phyloP scores from a whole-genome alignment of 306 rosid species.

The Crotalaria pallida region DNA sequence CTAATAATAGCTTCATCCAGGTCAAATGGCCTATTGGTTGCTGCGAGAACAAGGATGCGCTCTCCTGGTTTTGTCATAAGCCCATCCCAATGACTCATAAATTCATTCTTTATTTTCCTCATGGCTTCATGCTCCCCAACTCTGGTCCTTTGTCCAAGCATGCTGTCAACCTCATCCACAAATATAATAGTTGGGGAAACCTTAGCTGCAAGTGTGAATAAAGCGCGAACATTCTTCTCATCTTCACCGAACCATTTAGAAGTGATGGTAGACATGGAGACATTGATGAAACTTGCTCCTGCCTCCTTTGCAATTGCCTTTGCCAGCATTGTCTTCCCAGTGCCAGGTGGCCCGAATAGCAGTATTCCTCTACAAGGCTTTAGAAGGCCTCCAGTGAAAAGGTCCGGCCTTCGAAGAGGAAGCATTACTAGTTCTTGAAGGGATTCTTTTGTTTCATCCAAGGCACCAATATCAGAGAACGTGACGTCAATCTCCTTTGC shows the following conservation, averaged over 20 bases:
- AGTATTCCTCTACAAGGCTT: constrained; percentile 95
- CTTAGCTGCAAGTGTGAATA: constrained; percentile 86
- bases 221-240: constrained; percentile 92
- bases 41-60: constrained; percentile 92
- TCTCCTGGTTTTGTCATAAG: constrained; percentile 73
- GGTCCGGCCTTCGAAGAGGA: constrained; percentile 89
- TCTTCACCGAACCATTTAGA: constrained; percentile 99
- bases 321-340: constrained; percentile 97
- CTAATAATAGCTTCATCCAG: constrained; percentile 96
- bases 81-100: constrained; percentile 95
- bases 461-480: constrained; percentile 85
- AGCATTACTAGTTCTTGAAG: constrained; percentile 99
- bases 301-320: constrained; percentile 98
- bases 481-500: constrained; percentile 73
- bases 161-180: constrained; percentile 98
- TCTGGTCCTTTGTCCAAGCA: constrained; percentile 95
- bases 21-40: constrained; percentile 95
- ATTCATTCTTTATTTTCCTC: constrained; percentile 97
- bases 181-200: constrained; percentile 95
- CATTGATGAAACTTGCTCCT: constrained; percentile 96
- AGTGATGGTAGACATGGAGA: constrained; percentile 96
- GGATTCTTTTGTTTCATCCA: constrained; percentile 84
- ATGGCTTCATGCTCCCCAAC: constrained; percentile 98
- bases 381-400: constrained; percentile 87
- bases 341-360: constrained; percentile 93